Percentiles rank a stretch among this genome's conserved stretches.
Conservation (phyloP, 345 rosid genomes). For the Turnera subulata region DNA sequence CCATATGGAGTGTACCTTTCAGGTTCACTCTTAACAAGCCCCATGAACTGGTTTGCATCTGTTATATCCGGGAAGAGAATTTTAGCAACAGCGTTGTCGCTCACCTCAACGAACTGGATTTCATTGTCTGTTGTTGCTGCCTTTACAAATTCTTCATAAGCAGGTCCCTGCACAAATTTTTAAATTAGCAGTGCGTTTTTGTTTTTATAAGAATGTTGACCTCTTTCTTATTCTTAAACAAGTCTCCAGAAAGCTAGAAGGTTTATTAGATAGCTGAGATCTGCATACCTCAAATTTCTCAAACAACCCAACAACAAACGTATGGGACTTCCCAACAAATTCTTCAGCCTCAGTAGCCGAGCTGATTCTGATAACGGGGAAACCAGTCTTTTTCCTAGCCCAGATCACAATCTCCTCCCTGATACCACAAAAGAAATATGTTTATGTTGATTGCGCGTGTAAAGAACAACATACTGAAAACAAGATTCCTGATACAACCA, state of each 20-base stretch:
- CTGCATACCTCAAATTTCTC: constrained; percentile 62
- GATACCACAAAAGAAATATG: constrained; percentile 1
- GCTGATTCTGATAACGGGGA: constrained; percentile 49
- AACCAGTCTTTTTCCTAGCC: constrained; percentile 79
- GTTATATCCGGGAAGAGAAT: constrained; percentile 55
- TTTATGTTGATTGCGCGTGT: background rate
- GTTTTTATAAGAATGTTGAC: no score
- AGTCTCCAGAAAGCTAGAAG: no score
- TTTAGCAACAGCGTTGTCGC: constrained; percentile 41
- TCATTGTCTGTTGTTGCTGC: constrained; percentile 59
- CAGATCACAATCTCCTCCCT: constrained; percentile 80
- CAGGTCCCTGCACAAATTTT: constrained; percentile 63
- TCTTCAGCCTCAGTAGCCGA: constrained; percentile 54
- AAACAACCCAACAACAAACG: constrained; percentile 56
- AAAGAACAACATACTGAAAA: background rate
- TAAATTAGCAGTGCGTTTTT: no score
- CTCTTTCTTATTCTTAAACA: no score
- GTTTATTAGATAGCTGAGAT: background rate
- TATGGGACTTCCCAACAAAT: constrained; percentile 47
- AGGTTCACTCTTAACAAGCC: constrained; percentile 77
- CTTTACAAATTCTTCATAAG: constrained; percentile 60
- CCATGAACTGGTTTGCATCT: constrained; percentile 39
- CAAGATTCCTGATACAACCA: background rate
- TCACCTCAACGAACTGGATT: constrained; percentile 68
- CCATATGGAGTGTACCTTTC: constrained; percentile 67